Base-by-base conservation (phyloP, 208 protist genomes). In the Leishmania major region DNA sequence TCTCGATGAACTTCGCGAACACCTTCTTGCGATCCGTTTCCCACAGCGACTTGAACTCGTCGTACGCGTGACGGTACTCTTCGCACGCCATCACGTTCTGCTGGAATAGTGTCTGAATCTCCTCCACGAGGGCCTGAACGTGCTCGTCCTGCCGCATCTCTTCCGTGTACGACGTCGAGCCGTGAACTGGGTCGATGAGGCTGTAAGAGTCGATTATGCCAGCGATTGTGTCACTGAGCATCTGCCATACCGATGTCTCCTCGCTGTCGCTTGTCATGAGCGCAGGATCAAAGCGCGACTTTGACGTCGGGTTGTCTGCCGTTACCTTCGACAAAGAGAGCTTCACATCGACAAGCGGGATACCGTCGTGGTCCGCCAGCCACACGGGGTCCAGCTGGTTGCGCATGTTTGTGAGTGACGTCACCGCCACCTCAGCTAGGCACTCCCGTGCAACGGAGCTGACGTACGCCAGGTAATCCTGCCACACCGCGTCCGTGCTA, bases 11-110 rank as follows among this genome's bases (percentile, higher is more conserved):
- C 71, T 89, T 83, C 73, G 87, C 82, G 81, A 99, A 99, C 8
- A 90, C 87, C 72, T 94, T 89, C 79, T 97, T 97, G 77, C 94
- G 88, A 86, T 98, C 95, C 47, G 79, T 92, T 77, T 96, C 96
- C 96, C 96, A 99, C n/a, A 99, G 89, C 72, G 95, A 91, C 77
- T 92, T 95, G 84, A 98, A 98, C 77, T 96, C 91, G 70, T 96
- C 89, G 89, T 97, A 99, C 15, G 87, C 76, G 35, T 91, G 78
- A 71, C 91, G 88, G 83, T 97, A 98, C 78, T 91, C 90, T 75
- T 97, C 90, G 82, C 95, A 98, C 17, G 88, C 84, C 66, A 90
- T 85, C 78, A 92, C 85, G 90, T 95, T 97, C 53, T 92, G 90
- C 43, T 90, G 88, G 17, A 98, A 79, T 19, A 98, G 81, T 2